phyloP scores from a whole-genome alignment of 1,284 basidiomycete genomes.

The Puccinia triticina region DNA sequence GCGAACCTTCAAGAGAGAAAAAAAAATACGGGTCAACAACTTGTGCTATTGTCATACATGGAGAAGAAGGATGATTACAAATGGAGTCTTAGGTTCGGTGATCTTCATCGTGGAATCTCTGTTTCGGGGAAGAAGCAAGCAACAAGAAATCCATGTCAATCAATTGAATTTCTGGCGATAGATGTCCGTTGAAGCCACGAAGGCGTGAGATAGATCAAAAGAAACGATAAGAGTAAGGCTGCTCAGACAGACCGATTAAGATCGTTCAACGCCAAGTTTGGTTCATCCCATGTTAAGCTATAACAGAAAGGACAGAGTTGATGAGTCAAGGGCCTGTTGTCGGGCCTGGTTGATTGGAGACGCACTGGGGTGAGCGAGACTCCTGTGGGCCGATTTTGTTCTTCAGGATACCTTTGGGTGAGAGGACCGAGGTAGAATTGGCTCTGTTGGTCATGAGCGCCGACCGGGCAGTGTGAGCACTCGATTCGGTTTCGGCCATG shows the following conservation, averaged over 20 bases:
- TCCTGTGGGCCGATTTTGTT: slow-evolving; percentile 37
- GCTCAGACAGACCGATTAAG: slow-evolving; percentile 25
- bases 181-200: not conserved
- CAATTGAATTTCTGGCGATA: not conserved
- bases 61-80: slow-evolving; percentile 8
- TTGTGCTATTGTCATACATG: not conserved
- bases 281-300: slow-evolving; percentile 50
- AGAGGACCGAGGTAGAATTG: not conserved
- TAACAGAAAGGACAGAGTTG: not conserved
- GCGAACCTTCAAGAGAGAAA: slow-evolving; percentile 28
- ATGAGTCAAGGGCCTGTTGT: not conserved
- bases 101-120: slow-evolving; percentile 51
- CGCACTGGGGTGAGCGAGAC: slow-evolving; percentile 43
- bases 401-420: slow-evolving; percentile 44
- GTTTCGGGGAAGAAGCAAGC: not conserved
- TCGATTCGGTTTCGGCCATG: slow-evolving; percentile 3
- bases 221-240: not conserved
- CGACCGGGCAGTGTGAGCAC: not conserved
- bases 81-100: slow-evolving; percentile 50
- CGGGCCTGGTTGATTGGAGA: not conserved
- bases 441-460: not conserved
- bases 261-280: slow-evolving; percentile 50
- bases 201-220: not conserved
- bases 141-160: not conserved
- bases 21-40: not conserved